Evolutionary conservation across 768 basidiomycete genomes (phyloP).

Genomic region (Termitomyces sp.): DNA sequence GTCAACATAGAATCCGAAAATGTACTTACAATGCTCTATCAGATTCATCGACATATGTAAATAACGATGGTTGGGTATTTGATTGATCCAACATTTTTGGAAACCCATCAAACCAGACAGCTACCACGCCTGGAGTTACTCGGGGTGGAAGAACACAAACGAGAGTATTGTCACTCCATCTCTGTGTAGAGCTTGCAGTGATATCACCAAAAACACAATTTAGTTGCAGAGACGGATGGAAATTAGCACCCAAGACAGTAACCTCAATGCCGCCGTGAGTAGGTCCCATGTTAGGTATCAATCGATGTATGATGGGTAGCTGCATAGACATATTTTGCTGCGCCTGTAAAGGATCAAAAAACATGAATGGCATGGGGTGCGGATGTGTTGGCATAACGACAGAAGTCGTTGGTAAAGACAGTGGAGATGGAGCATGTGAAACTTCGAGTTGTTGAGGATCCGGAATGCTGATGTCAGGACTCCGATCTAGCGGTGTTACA

Average conservation of each 20-base stretch:
- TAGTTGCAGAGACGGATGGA: slow-evolving; percentile 67
- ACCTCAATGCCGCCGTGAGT: slow-evolving; percentile 93
- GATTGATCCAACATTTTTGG: slow-evolving; percentile 51
- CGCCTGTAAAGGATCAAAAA: slow-evolving; percentile 50
- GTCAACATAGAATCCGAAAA: slow-evolving; percentile 6
- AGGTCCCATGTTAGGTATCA: slow-evolving; percentile 81
- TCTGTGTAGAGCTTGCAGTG: slow-evolving; percentile 75
- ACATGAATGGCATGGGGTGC: slow-evolving; percentile 53
- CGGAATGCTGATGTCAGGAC: slow-evolving; percentile 35
- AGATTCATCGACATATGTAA: slow-evolving; percentile 88
- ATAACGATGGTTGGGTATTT: slow-evolving; percentile 53
- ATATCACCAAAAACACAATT: slow-evolving; percentile 85
- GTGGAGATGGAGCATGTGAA: slow-evolving; percentile 22
- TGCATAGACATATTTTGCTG: slow-evolving; percentile 44
- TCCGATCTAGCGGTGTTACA: slow-evolving; percentile 38
- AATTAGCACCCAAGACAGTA: slow-evolving; percentile 88
- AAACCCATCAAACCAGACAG: slow-evolving; percentile 84
- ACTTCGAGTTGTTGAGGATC: slow-evolving; percentile 22
- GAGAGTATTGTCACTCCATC: slow-evolving; percentile 91
- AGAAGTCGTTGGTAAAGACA: slow-evolving; percentile 19
- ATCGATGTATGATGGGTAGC: slow-evolving; percentile 73
- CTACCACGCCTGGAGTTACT: slow-evolving; percentile 75
- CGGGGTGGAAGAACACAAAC: slow-evolving; percentile 89
- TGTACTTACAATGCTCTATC: slow-evolving; percentile 78
- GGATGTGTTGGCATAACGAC: slow-evolving; percentile 27